These are phyloP conservation scores for Fragaria nilgerrensis DNA, from an alignment of 306 rosid species.

Conservation along the genomic window DNA sequence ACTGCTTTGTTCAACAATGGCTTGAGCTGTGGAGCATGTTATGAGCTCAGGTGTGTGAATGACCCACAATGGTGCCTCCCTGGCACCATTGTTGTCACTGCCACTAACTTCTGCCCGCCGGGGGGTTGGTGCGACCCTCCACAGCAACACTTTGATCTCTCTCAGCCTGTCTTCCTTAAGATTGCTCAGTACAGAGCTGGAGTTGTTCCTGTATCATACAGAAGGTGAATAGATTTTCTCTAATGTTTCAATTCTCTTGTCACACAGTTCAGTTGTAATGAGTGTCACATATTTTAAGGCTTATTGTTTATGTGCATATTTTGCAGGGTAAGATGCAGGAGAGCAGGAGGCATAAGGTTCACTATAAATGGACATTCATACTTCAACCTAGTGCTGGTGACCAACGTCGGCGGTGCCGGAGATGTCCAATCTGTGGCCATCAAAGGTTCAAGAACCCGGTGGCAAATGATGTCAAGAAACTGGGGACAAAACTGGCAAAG, in stretches of 20 bases:
- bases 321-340: slow-evolving; percentile 63
- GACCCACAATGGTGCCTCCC: slow-evolving; percentile 75
- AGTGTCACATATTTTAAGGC: background rate
- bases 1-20: slow-evolving; percentile 70
- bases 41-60: slow-evolving; percentile 57
- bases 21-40: slow-evolving; percentile 77
- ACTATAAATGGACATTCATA: slow-evolving; percentile 74
- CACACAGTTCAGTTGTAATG: background rate
- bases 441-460: slow-evolving; percentile 67
- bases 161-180: slow-evolving; percentile 69
- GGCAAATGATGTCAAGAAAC: slow-evolving; percentile 77
- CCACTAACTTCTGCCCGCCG: slow-evolving; percentile 84
- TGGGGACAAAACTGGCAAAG: slow-evolving; percentile 96
- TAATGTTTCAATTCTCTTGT: background rate
- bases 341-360: slow-evolving; percentile 78
- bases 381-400: slow-evolving; percentile 73
- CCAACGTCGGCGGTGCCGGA: slow-evolving; percentile 88
- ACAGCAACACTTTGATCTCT: slow-evolving; percentile 66
- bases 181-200: slow-evolving; percentile 77
- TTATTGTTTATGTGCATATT: background rate
- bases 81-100: slow-evolving; percentile 64
- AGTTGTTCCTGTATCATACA: slow-evolving; percentile 60
- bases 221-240: slow-evolving; percentile 37
- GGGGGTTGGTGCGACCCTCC: slow-evolving; percentile 95
- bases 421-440: slow-evolving; percentile 66